A percentile compares a stretch with the other conserved stretches of the same genome.
Conservation (phyloP, 345 rosid species). For the Lumnitzera littorea region DNA sequence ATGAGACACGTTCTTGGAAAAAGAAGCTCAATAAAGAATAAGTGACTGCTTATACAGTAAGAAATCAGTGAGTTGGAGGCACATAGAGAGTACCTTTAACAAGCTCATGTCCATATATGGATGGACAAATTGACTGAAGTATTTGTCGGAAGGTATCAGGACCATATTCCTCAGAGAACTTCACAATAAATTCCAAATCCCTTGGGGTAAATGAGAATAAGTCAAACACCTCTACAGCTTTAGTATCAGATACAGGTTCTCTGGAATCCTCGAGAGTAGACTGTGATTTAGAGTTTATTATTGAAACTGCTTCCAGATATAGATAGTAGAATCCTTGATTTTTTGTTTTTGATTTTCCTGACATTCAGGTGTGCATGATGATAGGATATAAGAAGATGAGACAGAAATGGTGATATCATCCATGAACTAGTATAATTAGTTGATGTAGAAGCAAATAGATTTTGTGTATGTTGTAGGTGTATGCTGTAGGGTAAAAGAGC, state of each 20-base stretch:
- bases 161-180: slow-evolving; percentile 77
- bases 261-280: slow-evolving; percentile 45
- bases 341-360: slow-evolving; percentile 87
- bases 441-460: too few relatives aligned
- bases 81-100: slow-evolving; percentile 67
- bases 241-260: slow-evolving; percentile 35
- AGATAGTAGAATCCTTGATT: slow-evolving; percentile 89
- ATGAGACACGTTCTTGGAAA: too few relatives aligned
- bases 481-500: neutral
- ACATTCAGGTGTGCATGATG: slow-evolving; percentile 1
- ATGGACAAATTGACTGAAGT: slow-evolving; percentile 88
- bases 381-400: neutral
- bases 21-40: too few relatives aligned
- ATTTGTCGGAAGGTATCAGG: slow-evolving; percentile 70
- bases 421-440: too few relatives aligned
- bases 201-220: slow-evolving; percentile 69
- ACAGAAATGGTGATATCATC: neutral
- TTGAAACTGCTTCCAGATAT: slow-evolving; percentile 81
- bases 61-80: neutral
- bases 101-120: slow-evolving; percentile 93
- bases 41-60: neutral
- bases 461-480: neutral
- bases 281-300: slow-evolving; percentile 73
- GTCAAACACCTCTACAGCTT: slow-evolving; percentile 53
- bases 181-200: slow-evolving; percentile 92